Evolutionary conservation across 1,139 yeast genomes (phyloP).

Genomic region (Entelexis paramagnoliae): DNA sequence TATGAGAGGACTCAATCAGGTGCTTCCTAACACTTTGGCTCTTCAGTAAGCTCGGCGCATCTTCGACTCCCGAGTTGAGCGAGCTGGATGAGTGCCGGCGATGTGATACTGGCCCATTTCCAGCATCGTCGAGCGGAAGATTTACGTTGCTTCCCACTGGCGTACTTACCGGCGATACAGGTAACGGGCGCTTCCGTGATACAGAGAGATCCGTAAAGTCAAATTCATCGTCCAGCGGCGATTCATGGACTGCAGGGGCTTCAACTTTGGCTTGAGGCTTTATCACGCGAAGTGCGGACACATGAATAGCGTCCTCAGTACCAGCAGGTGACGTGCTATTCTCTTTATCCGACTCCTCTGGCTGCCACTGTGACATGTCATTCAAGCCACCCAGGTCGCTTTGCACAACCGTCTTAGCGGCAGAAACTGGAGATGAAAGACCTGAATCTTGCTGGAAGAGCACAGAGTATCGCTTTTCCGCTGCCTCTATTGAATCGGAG

Average conservation of each 20-base stretch:
- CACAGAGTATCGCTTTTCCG: background rate
- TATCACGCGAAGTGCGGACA: background rate
- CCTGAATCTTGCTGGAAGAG: background rate
- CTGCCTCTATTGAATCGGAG: background rate
- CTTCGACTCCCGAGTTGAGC: background rate
- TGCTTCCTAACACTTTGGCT: conserved; percentile 10
- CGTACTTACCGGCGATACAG: background rate
- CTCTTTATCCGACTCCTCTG: conserved; percentile 2
- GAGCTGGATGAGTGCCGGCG: background rate
- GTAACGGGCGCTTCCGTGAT: conserved; percentile 7
- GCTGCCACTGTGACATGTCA: background rate
- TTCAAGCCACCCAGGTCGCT: background rate
- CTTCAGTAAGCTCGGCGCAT: conserved; percentile 2
- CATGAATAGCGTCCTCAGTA: background rate
- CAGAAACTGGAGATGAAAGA: background rate
- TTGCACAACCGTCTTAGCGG: background rate
- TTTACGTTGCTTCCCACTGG: background rate
- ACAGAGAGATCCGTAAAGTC: background rate
- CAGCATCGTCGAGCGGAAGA: background rate
- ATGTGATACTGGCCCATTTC: background rate
- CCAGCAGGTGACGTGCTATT: background rate
- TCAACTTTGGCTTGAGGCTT: background rate
- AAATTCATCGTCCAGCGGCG: background rate
- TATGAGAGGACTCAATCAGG: background rate
- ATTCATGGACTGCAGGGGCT: no score